phyloP scores from a whole-genome alignment of 2,329 filamentous ascomycete genomes.

The Chrysoporthe deuterocubensis region DNA sequence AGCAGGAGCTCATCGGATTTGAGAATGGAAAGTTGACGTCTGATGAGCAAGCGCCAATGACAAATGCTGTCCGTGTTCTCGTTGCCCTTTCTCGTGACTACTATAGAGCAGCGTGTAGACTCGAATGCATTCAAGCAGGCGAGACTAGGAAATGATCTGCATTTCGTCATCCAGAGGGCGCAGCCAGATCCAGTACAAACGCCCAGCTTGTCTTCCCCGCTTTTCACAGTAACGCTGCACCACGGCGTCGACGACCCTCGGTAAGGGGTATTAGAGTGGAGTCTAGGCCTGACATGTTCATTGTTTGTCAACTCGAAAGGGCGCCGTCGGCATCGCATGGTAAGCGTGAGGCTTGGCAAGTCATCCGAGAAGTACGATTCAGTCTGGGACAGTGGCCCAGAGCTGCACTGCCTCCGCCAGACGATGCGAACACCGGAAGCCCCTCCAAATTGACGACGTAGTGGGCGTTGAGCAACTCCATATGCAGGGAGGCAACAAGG shows the following conservation, averaged over 20 bases:
- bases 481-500: too few relatives aligned
- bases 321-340: background rate
- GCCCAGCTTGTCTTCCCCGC: conserved; percentile 1
- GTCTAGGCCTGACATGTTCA: background rate
- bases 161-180: background rate
- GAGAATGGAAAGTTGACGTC: background rate
- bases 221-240: background rate
- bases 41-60: background rate
- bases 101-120: background rate
- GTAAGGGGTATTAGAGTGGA: background rate
- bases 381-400: background rate
- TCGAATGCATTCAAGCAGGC: background rate
- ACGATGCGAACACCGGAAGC: background rate
- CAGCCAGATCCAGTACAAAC: background rate
- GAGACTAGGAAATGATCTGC: background rate
- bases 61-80: background rate
- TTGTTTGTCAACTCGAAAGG: background rate
- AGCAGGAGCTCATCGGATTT: background rate
- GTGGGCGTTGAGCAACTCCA: background rate
- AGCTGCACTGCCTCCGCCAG: background rate
- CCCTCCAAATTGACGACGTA: background rate
- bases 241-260: background rate
- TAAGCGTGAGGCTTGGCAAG: background rate
- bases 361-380: background rate
- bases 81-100: background rate